Percentiles rank a stretch among this genome's conserved stretches.
Conservation (phyloP, 352 stramenopile species). For the Pythium insidiosum region DNA sequence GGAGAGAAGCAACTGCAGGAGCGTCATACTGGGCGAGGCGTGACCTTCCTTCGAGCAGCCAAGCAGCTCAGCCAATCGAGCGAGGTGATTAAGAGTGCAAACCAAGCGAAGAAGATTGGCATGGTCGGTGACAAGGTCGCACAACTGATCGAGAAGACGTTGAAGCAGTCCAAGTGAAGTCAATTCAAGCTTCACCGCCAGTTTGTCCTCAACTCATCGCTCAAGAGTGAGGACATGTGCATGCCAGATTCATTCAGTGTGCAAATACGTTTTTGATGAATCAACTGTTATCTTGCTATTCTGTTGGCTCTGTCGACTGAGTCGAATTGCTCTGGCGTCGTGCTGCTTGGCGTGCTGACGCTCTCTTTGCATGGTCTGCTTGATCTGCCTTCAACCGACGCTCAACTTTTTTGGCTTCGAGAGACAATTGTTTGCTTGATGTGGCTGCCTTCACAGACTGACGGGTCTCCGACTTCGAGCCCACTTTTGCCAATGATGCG, state of each 20-base stretch:
- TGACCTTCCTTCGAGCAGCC: constrained; percentile 58
- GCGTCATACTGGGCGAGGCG: constrained; percentile 44
- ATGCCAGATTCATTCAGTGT: too few relatives aligned
- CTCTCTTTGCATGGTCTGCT: constrained; percentile 25
- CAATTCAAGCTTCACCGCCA: too few relatives aligned
- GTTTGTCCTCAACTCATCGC: too few relatives aligned
- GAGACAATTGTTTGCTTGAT: constrained; percentile 1
- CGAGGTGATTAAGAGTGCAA: constrained; percentile 32
- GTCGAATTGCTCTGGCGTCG: too few relatives aligned
- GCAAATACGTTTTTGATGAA: too few relatives aligned
- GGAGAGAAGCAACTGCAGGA: constrained; percentile 46
- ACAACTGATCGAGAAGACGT: constrained; percentile 34
- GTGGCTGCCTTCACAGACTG: constrained; percentile 24
- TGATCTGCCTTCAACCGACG: constrained; percentile 28
- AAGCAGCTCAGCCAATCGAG: constrained; percentile 35
- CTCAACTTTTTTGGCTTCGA: constrained; percentile 21
- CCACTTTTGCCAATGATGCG: background rate
- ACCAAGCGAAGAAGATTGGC: constrained; percentile 43
- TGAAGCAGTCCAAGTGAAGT: constrained; percentile 11
- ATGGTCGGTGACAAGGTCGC: constrained; percentile 62
- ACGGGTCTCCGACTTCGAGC: constrained; percentile 12
- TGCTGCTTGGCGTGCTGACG: constrained; percentile 2
- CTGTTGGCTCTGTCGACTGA: too few relatives aligned
- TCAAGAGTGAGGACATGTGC: too few relatives aligned
- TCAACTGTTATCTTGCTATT: too few relatives aligned